Evolutionary conservation across 352 stramenopile genomes (phyloP).

Genomic region (Plasmopara halstedii): DNA sequence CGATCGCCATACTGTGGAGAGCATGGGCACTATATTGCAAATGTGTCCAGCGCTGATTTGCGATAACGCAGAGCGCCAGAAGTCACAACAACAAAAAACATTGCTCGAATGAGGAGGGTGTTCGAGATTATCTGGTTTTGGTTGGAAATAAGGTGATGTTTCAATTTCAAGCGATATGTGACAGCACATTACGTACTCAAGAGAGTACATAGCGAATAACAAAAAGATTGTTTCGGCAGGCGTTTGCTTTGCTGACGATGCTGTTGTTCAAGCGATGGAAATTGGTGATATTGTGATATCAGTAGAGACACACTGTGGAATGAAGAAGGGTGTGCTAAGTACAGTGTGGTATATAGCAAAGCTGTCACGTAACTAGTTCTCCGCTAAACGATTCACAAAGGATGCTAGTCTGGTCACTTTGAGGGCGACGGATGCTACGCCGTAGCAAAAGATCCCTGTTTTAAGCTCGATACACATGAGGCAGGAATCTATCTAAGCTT

Average conservation of each 20-base stretch:
- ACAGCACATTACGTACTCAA: not conserved
- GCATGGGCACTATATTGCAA: too few species aligned
- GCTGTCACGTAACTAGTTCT: slow-evolving; percentile 8
- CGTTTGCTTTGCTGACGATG: slow-evolving; percentile 10
- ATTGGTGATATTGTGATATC: slow-evolving; percentile 16
- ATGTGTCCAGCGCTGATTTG: too few species aligned
- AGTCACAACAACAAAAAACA: too few species aligned
- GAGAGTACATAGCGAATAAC: slow-evolving; percentile 16
- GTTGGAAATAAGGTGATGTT: too few species aligned
- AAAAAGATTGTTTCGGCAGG: slow-evolving; percentile 8
- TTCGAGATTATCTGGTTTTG: too few species aligned
- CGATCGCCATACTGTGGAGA: too few species aligned
- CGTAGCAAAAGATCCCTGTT: not conserved
- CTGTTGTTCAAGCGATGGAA: slow-evolving; percentile 7
- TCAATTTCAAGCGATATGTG: too few species aligned
- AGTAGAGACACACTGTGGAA: slow-evolving; percentile 1
- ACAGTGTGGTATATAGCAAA: slow-evolving; percentile 3
- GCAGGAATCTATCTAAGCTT: not conserved
- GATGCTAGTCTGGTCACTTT: slow-evolving; percentile 2
- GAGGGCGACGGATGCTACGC: not conserved
- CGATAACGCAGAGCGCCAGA: too few species aligned
- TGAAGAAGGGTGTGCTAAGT: slow-evolving; percentile 6
- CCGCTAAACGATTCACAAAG: not conserved
- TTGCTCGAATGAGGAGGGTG: too few species aligned
- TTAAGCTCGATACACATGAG: not conserved